Evolutionary conservation across 768 basidiomycete species (phyloP).

Genomic region (Steccherinum ochraceum): DNA sequence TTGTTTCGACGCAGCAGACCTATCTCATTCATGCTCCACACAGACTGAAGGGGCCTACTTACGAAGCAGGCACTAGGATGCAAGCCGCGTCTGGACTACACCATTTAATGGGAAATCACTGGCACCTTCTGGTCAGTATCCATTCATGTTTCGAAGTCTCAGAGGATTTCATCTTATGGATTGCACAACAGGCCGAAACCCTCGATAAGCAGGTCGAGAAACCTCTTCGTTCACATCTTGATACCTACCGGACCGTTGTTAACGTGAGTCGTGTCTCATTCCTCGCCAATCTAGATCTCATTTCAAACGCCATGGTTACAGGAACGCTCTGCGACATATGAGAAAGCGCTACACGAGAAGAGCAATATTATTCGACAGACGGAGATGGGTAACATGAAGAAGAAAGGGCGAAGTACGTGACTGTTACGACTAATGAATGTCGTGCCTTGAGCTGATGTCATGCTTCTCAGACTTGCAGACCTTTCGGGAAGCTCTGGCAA

Average conservation of each 20-base stretch:
- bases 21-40: slow-evolving; percentile 1
- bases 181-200: slow-evolving; percentile 58
- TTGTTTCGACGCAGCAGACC: neutral
- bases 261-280: slow-evolving; percentile 37
- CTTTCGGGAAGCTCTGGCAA: slow-evolving; percentile 76
- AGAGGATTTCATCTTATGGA: slow-evolving; percentile 1
- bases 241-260: slow-evolving; percentile 69
- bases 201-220: slow-evolving; percentile 86
- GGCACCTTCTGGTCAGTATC: slow-evolving; percentile 75
- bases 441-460: neutral
- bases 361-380: slow-evolving; percentile 81
- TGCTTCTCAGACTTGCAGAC: slow-evolving; percentile 66
- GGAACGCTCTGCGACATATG: slow-evolving; percentile 85
- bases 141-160: no score
- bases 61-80: slow-evolving; percentile 74
- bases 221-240: slow-evolving; percentile 79
- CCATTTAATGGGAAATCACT: slow-evolving; percentile 88
- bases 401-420: slow-evolving; percentile 74
- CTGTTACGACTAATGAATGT: neutral
- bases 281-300: neutral
- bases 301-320: slow-evolving; percentile 20
- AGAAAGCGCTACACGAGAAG: slow-evolving; percentile 75
- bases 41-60: slow-evolving; percentile 73
- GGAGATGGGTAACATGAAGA: slow-evolving; percentile 79
- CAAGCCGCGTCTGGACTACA: slow-evolving; percentile 87